Evolutionary conservation across 2,329 filamentous ascomycete species (phyloP), one percentile per base, ranked within the genome.

Genomic region (Calonectria honghensis): DNA sequence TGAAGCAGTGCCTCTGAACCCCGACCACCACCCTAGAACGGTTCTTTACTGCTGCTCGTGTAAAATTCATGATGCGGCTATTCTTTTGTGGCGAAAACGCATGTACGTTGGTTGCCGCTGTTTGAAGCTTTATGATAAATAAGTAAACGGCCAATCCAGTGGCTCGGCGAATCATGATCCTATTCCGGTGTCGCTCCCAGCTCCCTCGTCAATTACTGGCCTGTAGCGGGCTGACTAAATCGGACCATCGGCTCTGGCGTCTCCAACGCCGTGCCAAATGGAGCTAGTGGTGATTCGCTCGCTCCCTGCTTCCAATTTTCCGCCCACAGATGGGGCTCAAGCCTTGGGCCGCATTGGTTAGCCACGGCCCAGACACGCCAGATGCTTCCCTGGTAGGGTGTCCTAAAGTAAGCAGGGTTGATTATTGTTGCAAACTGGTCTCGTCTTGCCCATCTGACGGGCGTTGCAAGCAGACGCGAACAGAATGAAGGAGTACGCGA

Each of bases 1-100:
- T 87, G 70, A 89, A 88, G 20, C 48, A 68, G 4, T 73, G 75
- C 27, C 68, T 78, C 32, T 81, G 78, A n/a, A 50, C 24, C 50
- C 52, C 35, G 6, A 9, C 37, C 3, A 61, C 14, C 4, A 64
- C 41, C 39, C 32, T n/a, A 31, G 45, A 35, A 35, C 41, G 27
- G 45, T 14, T 31, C 45, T n/a, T 68, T 32, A 50, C 45, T 14
- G 50, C 71, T 31, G 65, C 57, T 32, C 65, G 54, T 7, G 71
- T 24, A 39, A 73, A 50, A 65, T 65, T 73, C 45, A n/a, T 68
- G 14, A 13, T 20, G 35, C 32, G 5, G 6, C 9, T 18, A 20
- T 35, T 39, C 14, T 6, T 11, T 10, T n/a, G 10, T 4, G 32
- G n/a, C n/a, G 11, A 31, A 29, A 5, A 13, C 29, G 10, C 24